Evolutionary conservation across 78 protist species (phyloP), one percentile per base, ranked within the genome.

Genomic region (Dictyostelium intermedium): DNA sequence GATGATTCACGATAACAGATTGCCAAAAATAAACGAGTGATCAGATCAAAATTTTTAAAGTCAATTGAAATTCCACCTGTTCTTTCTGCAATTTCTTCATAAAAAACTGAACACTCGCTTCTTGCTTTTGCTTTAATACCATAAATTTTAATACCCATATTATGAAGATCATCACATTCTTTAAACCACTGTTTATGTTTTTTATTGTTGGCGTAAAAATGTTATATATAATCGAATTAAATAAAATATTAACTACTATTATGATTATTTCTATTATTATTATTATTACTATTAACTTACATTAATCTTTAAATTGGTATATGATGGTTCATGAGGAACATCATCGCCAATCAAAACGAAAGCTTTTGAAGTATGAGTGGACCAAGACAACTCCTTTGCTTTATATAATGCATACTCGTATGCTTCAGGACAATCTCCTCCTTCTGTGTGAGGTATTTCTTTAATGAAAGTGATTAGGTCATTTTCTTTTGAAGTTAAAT

Each of bases 271-370:
- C 25, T 43, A 45, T 30, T 74, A 35, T 32, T 35, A 35, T 50
- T 50, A 50, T 50, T 50, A 50, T 50, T 50, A 50, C 14, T 50
- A 50, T 50, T 50, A 50, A 63, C 73, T 25, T 63, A 66, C 74
- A 32, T 81, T 80, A 16, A 95, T 84, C 7, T 47, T 34, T 85
- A 74, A 82, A 56, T 81, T 53, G 4, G 97, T 87, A 50, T 27
- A 45, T 0, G 97, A 69, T 45, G 97, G 97, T 43, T 60, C 60
- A 41, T 95, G 97, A 32, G 97, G 97, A 6, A 20, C 20, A 10
- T 73, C 23, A 82, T 95, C 97, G 35, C 97, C 97, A 87, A 95
- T 95, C 81, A 95, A 78, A 18, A 95, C 97, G 18, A 95, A 85
- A 27, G 95, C 97, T 35, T 91, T 95, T 14, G 95, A 91, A 2